These are phyloP conservation scores for Gonium pectorale DNA, from an alignment of 139 green algal genomes.

Conservation along the genomic window DNA sequence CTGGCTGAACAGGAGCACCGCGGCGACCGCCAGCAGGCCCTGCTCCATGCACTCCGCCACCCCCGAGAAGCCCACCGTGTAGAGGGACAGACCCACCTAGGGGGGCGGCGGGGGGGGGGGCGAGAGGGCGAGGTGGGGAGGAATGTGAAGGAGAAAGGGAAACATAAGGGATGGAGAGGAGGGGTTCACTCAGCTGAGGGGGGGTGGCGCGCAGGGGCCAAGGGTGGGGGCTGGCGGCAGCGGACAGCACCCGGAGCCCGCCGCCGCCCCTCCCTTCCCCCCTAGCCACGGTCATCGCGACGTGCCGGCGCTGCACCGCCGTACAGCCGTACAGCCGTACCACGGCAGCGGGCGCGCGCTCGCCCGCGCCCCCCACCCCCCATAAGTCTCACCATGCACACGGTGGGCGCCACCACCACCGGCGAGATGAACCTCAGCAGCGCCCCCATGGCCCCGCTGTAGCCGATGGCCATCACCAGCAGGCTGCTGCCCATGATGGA, in stretches of 20 bases:
- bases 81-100: slow-evolving; percentile 55
- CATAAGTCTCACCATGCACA: slow-evolving; percentile 15
- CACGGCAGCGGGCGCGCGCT: no score
- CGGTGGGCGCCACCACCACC: slow-evolving; percentile 56
- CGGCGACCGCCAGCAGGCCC: slow-evolving; percentile 62
- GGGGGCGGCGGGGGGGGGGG: neutral
- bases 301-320: no score
- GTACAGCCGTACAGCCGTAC: no score
- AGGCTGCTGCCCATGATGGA: slow-evolving; percentile 67
- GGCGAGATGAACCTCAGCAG: slow-evolving; percentile 62
- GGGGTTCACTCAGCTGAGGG: no score
- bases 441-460: slow-evolving; percentile 45
- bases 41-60: slow-evolving; percentile 71
- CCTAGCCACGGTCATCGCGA: no score
- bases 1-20: slow-evolving; percentile 73
- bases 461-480: slow-evolving; percentile 58
- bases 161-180: no score
- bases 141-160: no score
- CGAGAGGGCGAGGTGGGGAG: no score
- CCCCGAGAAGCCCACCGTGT: slow-evolving; percentile 52
- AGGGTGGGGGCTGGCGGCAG: no score
- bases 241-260: no score
- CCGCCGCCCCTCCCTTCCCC: no score
- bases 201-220: no score
- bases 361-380: neutral